These are phyloP conservation scores for Paraconiothyrium sp. DNA, from an alignment of 2,329 filamentous ascomycete species.

Conservation along the genomic window DNA sequence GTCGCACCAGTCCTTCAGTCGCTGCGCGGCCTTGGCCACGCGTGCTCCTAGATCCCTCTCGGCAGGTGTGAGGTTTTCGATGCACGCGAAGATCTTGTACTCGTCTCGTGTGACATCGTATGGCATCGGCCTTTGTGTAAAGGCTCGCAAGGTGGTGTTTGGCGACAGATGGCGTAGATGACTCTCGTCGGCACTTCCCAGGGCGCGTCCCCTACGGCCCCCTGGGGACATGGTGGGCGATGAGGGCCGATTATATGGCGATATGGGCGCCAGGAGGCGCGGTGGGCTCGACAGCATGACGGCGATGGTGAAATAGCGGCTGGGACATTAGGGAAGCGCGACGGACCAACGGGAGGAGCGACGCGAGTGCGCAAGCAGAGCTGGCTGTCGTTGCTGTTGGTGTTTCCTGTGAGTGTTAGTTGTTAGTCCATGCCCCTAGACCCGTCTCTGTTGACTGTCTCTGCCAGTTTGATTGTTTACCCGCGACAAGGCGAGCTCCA, in stretches of 20 bases:
- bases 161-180: constrained; percentile 51
- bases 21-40: constrained; percentile 75
- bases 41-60: constrained; percentile 77
- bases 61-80: constrained; percentile 68
- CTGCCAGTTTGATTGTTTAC: constrained; percentile 28
- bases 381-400: constrained; percentile 10
- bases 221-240: constrained; percentile 49
- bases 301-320: constrained; percentile 30
- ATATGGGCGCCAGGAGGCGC: constrained; percentile 43
- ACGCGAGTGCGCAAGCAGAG: constrained; percentile 8
- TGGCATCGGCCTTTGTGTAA: constrained; percentile 55
- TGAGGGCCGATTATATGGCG: constrained; percentile 37
- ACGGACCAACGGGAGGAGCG: constrained; percentile 24
- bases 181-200: constrained; percentile 41
- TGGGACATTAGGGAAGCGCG: constrained; percentile 24
- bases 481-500: constrained; percentile 6
- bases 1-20: constrained; percentile 77
- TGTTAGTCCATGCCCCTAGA: constrained; percentile 23
- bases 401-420: constrained; percentile 29
- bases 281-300: constrained; percentile 41
- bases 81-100: constrained; percentile 60
- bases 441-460: constrained; percentile 22
- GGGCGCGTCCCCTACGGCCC: constrained; percentile 35
- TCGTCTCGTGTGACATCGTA: constrained; percentile 53
- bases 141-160: constrained; percentile 53